A percentile compares a stretch with the other conserved stretches of the same genome.
Conservation (phyloP, 176 grass and related monocot genomes). For the Cenchrus americanus region DNA sequence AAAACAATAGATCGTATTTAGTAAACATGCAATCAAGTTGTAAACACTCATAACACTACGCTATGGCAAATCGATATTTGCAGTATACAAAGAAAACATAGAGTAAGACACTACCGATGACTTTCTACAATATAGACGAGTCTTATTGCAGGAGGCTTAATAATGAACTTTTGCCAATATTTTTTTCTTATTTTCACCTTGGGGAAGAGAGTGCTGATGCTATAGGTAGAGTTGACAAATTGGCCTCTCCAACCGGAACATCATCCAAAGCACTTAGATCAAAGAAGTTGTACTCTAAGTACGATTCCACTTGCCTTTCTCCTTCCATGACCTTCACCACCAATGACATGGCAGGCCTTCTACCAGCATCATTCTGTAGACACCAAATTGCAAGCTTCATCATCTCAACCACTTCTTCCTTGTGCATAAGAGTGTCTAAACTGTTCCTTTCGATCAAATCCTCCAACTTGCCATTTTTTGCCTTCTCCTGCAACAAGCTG, state of each 20-base stretch:
- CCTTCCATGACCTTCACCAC: not conserved
- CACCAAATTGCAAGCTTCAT: constrained; percentile 71
- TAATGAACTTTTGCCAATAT: not conserved
- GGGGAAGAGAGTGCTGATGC: not conserved
- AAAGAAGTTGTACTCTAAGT: not conserved
- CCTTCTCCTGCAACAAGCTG: constrained; percentile 43
- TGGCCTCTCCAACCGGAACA: not conserved
- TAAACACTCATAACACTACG: too few species aligned
- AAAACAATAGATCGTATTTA: too few species aligned
- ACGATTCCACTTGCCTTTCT: not conserved
- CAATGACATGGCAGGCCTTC: not conserved
- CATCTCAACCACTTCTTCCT: constrained; percentile 44
- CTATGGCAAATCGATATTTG: too few species aligned
- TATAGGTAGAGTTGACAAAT: not conserved
- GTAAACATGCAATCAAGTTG: too few species aligned
- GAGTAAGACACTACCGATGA: not conserved
- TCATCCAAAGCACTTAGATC: not conserved
- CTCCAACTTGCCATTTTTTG: constrained; percentile 15
- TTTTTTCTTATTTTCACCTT: not conserved
- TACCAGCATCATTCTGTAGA: constrained; percentile 44
- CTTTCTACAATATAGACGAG: not conserved
- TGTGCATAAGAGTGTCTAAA: constrained; percentile 19
- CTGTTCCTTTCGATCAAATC: constrained; percentile 43
- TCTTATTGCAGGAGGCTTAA: not conserved
- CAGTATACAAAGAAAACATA: too few species aligned